A percentile compares a stretch with the other conserved stretches of the same genome.
Conservation (phyloP, 2,329 filamentous ascomycete genomes). For the Alternaria sp. region DNA sequence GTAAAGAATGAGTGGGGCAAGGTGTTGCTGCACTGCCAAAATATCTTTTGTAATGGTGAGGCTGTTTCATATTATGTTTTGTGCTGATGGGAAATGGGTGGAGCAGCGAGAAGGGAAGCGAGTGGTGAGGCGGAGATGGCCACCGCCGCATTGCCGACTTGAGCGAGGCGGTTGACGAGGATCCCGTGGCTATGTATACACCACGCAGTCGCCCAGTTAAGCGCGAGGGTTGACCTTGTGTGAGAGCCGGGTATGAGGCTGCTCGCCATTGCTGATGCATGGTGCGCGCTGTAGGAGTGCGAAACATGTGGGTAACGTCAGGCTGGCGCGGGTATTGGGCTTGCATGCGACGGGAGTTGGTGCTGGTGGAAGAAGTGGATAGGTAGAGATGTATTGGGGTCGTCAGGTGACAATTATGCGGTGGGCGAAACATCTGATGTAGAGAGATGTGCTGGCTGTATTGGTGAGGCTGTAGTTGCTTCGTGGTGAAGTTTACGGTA, state of each 20-base stretch:
- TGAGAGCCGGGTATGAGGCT: neutral
- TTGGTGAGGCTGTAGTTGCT: neutral
- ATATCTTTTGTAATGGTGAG: neutral
- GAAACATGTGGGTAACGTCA: slow-evolving; percentile 1
- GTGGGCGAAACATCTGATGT: neutral
- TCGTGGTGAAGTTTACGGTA: neutral
- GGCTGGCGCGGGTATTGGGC: slow-evolving; percentile 2
- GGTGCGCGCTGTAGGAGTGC: neutral
- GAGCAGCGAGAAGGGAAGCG: slow-evolving; percentile 1
- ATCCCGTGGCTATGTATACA: slow-evolving; percentile 30
- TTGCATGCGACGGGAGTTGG: slow-evolving; percentile 1
- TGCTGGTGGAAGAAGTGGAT: neutral
- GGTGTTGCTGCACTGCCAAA: slow-evolving; percentile 5
- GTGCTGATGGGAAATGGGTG: slow-evolving; percentile 12
- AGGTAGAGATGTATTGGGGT: neutral
- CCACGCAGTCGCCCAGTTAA: slow-evolving; percentile 12
- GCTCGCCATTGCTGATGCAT: neutral
- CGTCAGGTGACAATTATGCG: neutral
- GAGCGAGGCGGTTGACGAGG: slow-evolving; percentile 19
- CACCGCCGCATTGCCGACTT: slow-evolving; percentile 3
- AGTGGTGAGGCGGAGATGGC: slow-evolving; percentile 9
- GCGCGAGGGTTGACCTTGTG: slow-evolving; percentile 9
- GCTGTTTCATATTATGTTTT: slow-evolving; percentile 26
- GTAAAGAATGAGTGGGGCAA: slow-evolving; percentile 3
- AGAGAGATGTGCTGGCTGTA: neutral